Evolutionary conservation across 164 flowering plant genomes (phyloP).

Genomic region (Piper longum): DNA sequence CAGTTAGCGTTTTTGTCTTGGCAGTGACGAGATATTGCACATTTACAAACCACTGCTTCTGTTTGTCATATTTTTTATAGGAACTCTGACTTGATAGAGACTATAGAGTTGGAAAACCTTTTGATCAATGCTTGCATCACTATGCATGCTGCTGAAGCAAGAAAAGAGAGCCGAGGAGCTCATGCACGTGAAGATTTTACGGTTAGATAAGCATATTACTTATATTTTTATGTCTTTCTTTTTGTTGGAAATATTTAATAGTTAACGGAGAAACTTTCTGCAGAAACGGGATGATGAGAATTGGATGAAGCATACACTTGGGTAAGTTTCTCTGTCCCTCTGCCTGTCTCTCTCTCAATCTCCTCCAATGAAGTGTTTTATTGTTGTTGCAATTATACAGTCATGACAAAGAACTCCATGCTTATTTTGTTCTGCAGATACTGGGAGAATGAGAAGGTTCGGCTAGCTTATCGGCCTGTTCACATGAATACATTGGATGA

Average conservation of each 20-base stretch:
- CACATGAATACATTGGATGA: slow-evolving; percentile 92
- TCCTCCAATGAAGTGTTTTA: background rate
- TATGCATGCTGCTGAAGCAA: slow-evolving; percentile 98
- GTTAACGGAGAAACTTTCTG: slow-evolving; percentile 8
- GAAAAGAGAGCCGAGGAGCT: slow-evolving; percentile 98
- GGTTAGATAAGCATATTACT: slow-evolving; percentile 29
- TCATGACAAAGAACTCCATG: too few relatives aligned
- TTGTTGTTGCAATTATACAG: too few relatives aligned
- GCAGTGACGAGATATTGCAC: background rate
- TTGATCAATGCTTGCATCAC: slow-evolving; percentile 90
- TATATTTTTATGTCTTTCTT: background rate
- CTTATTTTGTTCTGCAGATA: slow-evolving; percentile 28
- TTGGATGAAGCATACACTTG: slow-evolving; percentile 95
- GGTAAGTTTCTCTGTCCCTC: slow-evolving; percentile 35
- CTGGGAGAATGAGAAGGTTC: slow-evolving; percentile 84
- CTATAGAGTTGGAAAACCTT: slow-evolving; percentile 89
- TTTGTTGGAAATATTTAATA: background rate
- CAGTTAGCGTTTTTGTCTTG: background rate
- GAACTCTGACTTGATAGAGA: slow-evolving; percentile 95
- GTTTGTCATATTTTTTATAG: slow-evolving; percentile 22
- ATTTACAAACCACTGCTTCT: background rate
- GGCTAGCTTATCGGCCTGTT: slow-evolving; percentile 77
- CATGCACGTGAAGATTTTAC: slow-evolving; percentile 97
- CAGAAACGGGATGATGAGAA: slow-evolving; percentile 94
- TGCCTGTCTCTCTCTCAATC: slow-evolving; percentile 3